Evolutionary conservation across 2,329 filamentous ascomycete species (phyloP).

Genomic region (Colletotrichum spinosum): DNA sequence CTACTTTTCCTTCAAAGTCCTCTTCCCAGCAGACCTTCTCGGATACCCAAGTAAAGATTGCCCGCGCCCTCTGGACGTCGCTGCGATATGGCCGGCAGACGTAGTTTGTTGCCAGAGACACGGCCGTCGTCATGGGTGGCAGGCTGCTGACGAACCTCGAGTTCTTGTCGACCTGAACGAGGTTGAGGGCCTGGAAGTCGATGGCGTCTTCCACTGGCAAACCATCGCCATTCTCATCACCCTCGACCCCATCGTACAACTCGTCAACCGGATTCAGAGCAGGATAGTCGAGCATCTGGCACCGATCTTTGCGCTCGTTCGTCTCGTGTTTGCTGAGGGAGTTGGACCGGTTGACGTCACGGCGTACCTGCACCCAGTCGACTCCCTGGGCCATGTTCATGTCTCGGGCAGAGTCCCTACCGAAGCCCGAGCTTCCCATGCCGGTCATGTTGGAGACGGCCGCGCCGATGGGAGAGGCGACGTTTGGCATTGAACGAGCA

Average conservation of each 20-base stretch:
- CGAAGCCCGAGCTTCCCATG: slow-evolving; percentile 49
- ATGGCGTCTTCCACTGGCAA: slow-evolving; percentile 83
- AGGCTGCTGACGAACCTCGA: slow-evolving; percentile 88
- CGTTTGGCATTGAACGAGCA: slow-evolving; percentile 53
- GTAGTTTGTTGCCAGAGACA: slow-evolving; percentile 87
- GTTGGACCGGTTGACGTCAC: slow-evolving; percentile 95
- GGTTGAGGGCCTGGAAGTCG: slow-evolving; percentile 83
- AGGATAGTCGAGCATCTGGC: slow-evolving; percentile 93
- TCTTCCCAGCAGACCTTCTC: slow-evolving; percentile 97
- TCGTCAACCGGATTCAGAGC: slow-evolving; percentile 92
- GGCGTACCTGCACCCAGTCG: slow-evolving; percentile 97
- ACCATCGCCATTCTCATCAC: slow-evolving; percentile 90
- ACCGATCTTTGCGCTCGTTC: slow-evolving; percentile 85
- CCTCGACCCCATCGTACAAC: slow-evolving; percentile 84
- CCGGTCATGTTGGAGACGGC: slow-evolving; percentile 45
- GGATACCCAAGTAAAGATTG: slow-evolving; percentile 98
- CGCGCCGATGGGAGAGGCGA: slow-evolving; percentile 59
- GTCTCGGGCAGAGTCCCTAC: slow-evolving; percentile 71
- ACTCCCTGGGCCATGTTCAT: slow-evolving; percentile 73
- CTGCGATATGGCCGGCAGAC: slow-evolving; percentile 94
- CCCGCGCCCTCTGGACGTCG: slow-evolving; percentile 90
- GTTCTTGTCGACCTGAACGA: slow-evolving; percentile 94
- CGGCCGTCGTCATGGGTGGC: slow-evolving; percentile 83
- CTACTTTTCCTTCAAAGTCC: slow-evolving; percentile 86
- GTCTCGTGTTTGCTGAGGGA: slow-evolving; percentile 91